Evolutionary conservation across 306 rosid genomes (phyloP), one percentile per base, ranked within the genome.

Genomic region (Sicyos baderoa): DNA sequence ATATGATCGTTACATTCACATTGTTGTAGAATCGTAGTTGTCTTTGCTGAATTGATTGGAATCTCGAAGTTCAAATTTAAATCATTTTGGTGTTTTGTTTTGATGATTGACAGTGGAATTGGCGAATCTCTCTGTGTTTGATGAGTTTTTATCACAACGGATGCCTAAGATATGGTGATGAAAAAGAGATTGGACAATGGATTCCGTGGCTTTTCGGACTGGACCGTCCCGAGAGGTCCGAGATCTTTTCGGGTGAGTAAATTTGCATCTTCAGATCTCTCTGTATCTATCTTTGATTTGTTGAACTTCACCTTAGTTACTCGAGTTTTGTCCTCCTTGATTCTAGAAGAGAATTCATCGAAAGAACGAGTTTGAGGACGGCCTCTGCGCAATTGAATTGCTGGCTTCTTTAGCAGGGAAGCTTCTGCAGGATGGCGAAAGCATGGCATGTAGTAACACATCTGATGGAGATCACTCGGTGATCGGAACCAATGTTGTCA

Each of bases 401-500:
- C 71, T 92, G 79, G 96, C 96, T 74, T 83, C 96, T 75, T 76
- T 92, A 78, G 98, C 98, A 29, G 96, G 96, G 56, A 81, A 89
- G 85, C 83, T 92, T 68, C 82, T 92, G 91, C 82, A 70, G 82
- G 98, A 92, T 88, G 76, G 88, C 51, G 95, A 85, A 81, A 88
- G 95, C 80, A 84, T 93, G 17, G 81, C 88, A 18, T 89, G 86
- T 60, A 92, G 96, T 81, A 81, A 89, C 74, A 91, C 89, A 17
- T 85, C 91, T 8, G 86, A 78, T 80, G 90, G 86, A 79, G 82
- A 74, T 75, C 86, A 60, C 47, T 79, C 75, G 23, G 72, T 76
- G 72, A 76, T 75, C 32, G 84, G 78, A 55, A 76, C 79, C 65
- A 76, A 76, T 23, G 77, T 68, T 25, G 40, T 79, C 71, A 85